Percentiles rank a stretch among this genome's conserved stretches.
These are phyloP conservation scores for Gastrolobium bilobum DNA, from an alignment of 306 rosid species.

Conservation along the genomic window DNA sequence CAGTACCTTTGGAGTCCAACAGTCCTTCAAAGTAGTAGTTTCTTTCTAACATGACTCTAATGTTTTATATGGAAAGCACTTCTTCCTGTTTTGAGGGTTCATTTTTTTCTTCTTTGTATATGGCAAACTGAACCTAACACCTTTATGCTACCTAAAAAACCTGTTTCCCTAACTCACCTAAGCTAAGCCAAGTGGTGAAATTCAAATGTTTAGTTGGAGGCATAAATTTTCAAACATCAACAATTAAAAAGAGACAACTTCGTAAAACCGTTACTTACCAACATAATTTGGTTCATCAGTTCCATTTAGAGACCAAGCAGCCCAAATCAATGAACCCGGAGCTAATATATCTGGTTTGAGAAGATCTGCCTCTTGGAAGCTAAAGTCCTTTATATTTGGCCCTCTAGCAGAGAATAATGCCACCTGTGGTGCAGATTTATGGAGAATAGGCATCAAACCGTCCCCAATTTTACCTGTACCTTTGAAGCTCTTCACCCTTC, in stretches of 20 bases:
- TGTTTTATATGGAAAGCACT: slow-evolving; percentile 1
- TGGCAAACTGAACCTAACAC: slow-evolving; percentile 9
- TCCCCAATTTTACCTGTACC: slow-evolving; percentile 85
- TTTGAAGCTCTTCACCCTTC: slow-evolving; percentile 90
- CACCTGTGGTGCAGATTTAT: slow-evolving; percentile 97
- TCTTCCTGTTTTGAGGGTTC: slow-evolving; percentile 19
- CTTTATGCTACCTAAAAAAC: slow-evolving; percentile 4
- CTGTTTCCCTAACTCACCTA: neutral
- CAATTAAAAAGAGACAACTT: neutral
- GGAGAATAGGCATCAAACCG: slow-evolving; percentile 87
- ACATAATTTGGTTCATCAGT: slow-evolving; percentile 92
- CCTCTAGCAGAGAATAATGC: slow-evolving; percentile 96
- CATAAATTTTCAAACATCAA: slow-evolving; percentile 30
- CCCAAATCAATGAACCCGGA: slow-evolving; percentile 99
- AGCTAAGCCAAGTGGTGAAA: neutral
- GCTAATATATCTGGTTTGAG: slow-evolving; percentile 99
- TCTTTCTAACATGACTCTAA: neutral
- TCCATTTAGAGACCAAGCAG: slow-evolving; percentile 99
- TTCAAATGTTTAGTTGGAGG: neutral
- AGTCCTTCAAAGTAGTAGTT: slow-evolving; percentile 11
- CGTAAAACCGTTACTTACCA: slow-evolving; percentile 58
- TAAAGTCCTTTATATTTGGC: slow-evolving; percentile 91
- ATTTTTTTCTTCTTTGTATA: neutral
- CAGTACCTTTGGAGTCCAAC: slow-evolving; percentile 2
- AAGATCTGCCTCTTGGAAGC: slow-evolving; percentile 97